Conservation (phyloP, 73 alveolate genomes). For the Uronychia setigera region DNA sequence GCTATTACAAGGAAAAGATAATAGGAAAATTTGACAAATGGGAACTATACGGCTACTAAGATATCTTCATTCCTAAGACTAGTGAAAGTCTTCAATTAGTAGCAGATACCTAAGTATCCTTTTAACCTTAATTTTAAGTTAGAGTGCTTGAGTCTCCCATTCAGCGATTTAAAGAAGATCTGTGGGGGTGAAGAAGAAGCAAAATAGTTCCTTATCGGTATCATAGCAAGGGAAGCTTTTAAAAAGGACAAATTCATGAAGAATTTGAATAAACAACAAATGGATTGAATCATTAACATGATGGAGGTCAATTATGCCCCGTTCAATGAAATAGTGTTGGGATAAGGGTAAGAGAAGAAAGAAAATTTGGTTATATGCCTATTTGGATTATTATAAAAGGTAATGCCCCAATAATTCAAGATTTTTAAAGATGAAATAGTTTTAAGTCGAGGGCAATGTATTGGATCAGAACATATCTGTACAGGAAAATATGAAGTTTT, state of each 20-base stretch:
- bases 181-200: neutral
- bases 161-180: neutral
- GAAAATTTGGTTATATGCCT: neutral
- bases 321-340: neutral
- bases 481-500: slow-evolving; percentile 2
- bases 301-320: neutral
- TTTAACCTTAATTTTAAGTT: no score
- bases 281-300: neutral
- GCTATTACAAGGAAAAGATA: neutral
- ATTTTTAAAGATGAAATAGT: no score
- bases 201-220: neutral
- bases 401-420: neutral
- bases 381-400: neutral
- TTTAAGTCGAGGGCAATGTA: neutral
- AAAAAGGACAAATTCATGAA: neutral
- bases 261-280: neutral
- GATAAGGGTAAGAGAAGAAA: neutral
- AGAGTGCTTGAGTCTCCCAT: neutral
- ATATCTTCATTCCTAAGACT: neutral
- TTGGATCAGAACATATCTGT: slow-evolving; percentile 17
- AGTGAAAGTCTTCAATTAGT: neutral
- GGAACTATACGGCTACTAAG: neutral
- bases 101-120: neutral
- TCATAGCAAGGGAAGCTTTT: neutral
- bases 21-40: neutral